Evolutionary conservation across 176 grass and related monocot species (phyloP).

Genomic region (Eremochloa ophiuroides): DNA sequence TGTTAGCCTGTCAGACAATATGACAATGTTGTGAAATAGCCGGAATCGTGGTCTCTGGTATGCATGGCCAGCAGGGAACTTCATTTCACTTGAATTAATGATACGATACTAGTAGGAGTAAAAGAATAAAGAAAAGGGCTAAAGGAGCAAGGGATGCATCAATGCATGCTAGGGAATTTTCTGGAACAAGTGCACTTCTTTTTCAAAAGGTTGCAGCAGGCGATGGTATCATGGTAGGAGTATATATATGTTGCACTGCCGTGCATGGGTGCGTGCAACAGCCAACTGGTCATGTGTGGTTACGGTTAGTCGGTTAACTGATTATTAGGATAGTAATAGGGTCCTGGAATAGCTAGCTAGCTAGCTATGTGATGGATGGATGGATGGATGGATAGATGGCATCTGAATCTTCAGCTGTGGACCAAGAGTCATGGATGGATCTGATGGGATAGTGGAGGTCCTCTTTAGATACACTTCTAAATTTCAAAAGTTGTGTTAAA

Average conservation of each 20-base stretch:
- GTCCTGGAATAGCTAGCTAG: too few species aligned
- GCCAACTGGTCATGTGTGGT: not conserved
- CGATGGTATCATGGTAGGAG: not conserved
- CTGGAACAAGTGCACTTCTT: not conserved
- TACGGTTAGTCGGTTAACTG: not conserved
- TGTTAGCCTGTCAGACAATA: too few species aligned
- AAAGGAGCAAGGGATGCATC: not conserved
- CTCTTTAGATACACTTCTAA: too few species aligned
- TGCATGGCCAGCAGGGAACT: not conserved
- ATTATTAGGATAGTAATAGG: not conserved
- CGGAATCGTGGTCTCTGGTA: too few species aligned
- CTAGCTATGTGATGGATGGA: not conserved
- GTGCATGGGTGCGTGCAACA: not conserved
- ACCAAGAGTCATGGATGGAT: not conserved
- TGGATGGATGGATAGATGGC: too few species aligned
- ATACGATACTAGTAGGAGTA: not conserved
- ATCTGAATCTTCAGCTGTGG: conserved; percentile 8
- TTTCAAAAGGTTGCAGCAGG: not conserved
- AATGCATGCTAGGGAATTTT: not conserved
- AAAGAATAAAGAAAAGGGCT: not conserved
- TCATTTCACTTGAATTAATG: not conserved
- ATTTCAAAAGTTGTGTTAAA: too few species aligned
- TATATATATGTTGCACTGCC: not conserved
- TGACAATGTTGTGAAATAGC: too few species aligned
- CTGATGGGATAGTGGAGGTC: not conserved